These are phyloP conservation scores for Fusarium odoratissimum DNA, from an alignment of 2,329 filamentous ascomycete species.

Conservation along the genomic window DNA sequence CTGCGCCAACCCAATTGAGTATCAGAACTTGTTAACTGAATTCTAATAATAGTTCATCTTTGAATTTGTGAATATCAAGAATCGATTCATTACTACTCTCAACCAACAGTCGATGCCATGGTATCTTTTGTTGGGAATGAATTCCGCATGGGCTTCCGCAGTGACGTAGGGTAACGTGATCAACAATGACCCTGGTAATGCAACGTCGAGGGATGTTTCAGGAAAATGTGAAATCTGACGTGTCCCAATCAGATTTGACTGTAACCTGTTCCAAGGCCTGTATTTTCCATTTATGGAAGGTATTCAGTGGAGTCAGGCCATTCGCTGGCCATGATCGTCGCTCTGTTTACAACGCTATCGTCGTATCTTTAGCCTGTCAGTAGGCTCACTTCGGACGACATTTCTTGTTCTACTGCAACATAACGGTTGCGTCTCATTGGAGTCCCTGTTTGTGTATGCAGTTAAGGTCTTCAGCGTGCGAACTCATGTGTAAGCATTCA, in stretches of 20 bases:
- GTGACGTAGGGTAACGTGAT: conserved; percentile 8
- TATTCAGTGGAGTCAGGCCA: not conserved
- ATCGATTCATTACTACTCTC: not conserved
- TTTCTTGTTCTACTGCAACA: not conserved
- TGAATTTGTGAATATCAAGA: not conserved
- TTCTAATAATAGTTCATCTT: not conserved
- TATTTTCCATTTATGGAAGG: not conserved
- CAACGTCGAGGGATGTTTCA: not conserved
- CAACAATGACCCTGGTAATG: not conserved
- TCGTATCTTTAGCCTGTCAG: not conserved
- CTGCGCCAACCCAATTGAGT: not conserved
- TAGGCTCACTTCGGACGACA: not conserved
- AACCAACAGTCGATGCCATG: not conserved
- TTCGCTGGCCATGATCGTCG: not conserved
- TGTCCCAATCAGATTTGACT: not conserved
- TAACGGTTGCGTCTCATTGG: not conserved
- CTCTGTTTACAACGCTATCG: not conserved
- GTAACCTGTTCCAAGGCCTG: not conserved
- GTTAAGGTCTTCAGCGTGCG: not conserved
- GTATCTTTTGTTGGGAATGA: not conserved
- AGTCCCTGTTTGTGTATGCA: not conserved
- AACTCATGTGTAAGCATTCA: not conserved
- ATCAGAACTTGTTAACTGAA: rapidly evolving
- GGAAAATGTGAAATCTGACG: not conserved
- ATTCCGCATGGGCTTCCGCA: not conserved